Base-by-base conservation (phyloP, 257 asterid genomes). In the Jacaranda mimosifolia region DNA sequence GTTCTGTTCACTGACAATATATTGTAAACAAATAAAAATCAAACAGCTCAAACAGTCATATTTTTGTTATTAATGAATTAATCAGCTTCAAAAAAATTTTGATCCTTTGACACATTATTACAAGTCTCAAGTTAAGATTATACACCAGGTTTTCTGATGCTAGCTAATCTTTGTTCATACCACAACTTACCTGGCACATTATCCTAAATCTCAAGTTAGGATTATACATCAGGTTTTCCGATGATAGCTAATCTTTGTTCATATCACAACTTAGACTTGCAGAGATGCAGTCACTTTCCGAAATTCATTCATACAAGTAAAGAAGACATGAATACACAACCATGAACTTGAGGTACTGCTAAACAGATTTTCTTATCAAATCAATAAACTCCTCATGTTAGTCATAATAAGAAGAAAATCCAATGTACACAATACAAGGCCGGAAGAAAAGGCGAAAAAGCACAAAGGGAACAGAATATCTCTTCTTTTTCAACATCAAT, bases 1-100 rank as follows among this genome's bases (percentile, higher is more conserved):
- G 69, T 18, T 32, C 65, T 73, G 80, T 78, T 65, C 58, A 57
- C 49, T 56, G 72, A 79, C 76, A 66, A 19, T 67, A 46, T 9
- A 42, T 43, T n/a, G 56, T 18, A 35, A 73, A 15, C 64, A 40
- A 74, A 57, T 57, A 76, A 39, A 57, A 19, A 76, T 42, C 60
- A 76, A 57, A 66, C 40, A 56, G 62, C 13, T 76, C 59, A 10
- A 19, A 14, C 10, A 38, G 42, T 8, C 51, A 39, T 14, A 4
- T 12, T 71, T 26, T 39, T 48, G 59, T 52, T 36, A 53, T 35
- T 26, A 60, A 62, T 51, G 72, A 39, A 62, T 59, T 6, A 39
- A 77, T 18, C 56, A 72, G 51, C 63, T 40, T 63, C 66, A 36
- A 53, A 26, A 26, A 26, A 26, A 26, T 39, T 57, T 65, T 75